These are phyloP conservation scores for Pseudogymnoascus sp. DNA, from an alignment of 2,329 filamentous ascomycete species.

Conservation along the genomic window DNA sequence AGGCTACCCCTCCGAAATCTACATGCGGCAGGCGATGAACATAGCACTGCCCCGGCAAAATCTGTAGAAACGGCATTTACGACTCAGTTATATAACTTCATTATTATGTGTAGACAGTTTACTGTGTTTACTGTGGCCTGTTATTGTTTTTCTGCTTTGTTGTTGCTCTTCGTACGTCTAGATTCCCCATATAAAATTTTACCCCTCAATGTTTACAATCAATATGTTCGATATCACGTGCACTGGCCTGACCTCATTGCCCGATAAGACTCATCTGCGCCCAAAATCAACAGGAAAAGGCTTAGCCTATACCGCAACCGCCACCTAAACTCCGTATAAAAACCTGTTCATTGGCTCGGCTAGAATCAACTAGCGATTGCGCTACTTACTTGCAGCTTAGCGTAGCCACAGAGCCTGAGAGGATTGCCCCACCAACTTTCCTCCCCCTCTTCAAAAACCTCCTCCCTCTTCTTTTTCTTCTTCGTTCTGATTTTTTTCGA, in stretches of 20 bases:
- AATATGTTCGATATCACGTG: not conserved
- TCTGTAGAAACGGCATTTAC: not conserved
- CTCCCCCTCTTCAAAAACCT: slow-evolving; percentile 9
- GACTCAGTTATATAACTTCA: too few species aligned
- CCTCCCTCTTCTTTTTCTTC: slow-evolving; percentile 10
- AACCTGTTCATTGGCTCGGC: not conserved
- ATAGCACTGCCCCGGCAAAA: not conserved
- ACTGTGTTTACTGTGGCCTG: not conserved
- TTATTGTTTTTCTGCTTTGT: not conserved
- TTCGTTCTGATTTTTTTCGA: slow-evolving; percentile 9
- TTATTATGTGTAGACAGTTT: not conserved
- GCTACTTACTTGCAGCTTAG: not conserved
- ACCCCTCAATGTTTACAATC: not conserved
- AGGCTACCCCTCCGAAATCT: not conserved
- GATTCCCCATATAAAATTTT: not conserved
- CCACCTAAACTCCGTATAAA: slow-evolving; percentile 2
- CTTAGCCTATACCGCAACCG: not conserved
- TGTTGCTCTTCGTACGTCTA: not conserved
- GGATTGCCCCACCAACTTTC: slow-evolving; percentile 10
- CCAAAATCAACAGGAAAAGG: slow-evolving; percentile 6
- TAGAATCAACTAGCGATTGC: slow-evolving; percentile 5
- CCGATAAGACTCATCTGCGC: slow-evolving; percentile 8
- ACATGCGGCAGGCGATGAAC: not conserved
- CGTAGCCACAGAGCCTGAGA: slow-evolving; percentile 4
- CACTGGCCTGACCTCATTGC: not conserved